Base-by-base conservation (phyloP, 257 asterid genomes). In the Striga asiatica region DNA sequence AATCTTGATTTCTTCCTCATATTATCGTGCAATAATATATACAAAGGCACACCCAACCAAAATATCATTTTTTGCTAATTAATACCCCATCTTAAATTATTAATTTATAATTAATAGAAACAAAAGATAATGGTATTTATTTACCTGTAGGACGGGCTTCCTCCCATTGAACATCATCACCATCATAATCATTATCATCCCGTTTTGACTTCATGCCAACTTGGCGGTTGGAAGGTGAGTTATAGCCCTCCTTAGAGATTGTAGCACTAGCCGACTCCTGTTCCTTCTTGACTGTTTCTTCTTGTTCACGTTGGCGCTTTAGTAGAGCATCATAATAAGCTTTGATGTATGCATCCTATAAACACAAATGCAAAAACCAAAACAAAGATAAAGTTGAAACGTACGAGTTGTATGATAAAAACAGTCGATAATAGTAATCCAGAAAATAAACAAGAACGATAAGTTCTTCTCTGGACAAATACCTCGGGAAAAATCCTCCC, bases 281-380 rank as follows among this genome's bases (percentile, higher is more conserved):
- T 50, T 75, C 79, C 70, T 64, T 62, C 64, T 78, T 75, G 32
- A 54, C 63, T 23, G 78, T 66, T 69, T 73, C 88, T 64, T 66
- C 86, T 70, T 82, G 86, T 64, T 78, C 87, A 25, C 55, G 76
- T 49, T 80, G 94, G 60, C 79, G 76, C 69, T 55, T 45, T 49
- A 83, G 82, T 13, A 78, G 3, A 34, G 97, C 97, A 72, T 86
- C 88, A 62, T 87, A 88, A 71, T 84, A 92, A 52, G 98, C 98
- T 77, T 88, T 79, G 31, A 75, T 20, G 66, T 80, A 87, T 70
- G 82, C 97, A 68, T 82, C 93, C 95, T 92, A 65, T n/a, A 4
- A 41, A 16, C 48, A n/a, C n/a, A n/a, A n/a, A n/a, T n/a, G n/a
- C n/a, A n/a, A n/a, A n/a, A n/a, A n/a, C n/a, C n/a, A n/a, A n/a